phyloP scores from a whole-genome alignment of 2,329 filamentous ascomycete genomes.

The Aspergillus sp. region DNA sequence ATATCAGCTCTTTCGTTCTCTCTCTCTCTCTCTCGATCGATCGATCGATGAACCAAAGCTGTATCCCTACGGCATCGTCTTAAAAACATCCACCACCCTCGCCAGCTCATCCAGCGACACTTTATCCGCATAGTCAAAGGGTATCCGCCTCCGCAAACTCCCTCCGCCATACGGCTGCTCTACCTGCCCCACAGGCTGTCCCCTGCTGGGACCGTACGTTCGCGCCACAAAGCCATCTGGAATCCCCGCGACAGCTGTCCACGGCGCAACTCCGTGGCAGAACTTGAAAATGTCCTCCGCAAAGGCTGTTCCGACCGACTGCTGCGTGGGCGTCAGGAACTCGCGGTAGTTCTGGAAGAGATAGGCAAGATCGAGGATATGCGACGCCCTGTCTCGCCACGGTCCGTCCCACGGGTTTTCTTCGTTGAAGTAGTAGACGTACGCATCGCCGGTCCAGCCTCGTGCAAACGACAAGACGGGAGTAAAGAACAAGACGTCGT shows the following conservation, averaged over 20 bases:
- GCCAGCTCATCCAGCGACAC: conserved; percentile 17
- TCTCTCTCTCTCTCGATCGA: too few relatives aligned
- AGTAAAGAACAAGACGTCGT: conserved; percentile 40
- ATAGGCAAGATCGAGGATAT: conserved; percentile 39
- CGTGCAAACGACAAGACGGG: conserved; percentile 34
- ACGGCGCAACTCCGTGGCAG: conserved; percentile 27
- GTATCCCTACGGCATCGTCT: neutral
- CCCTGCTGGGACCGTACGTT: conserved; percentile 17
- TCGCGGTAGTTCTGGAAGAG: conserved; percentile 41
- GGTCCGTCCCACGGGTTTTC: conserved; percentile 39
- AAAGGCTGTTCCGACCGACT: conserved; percentile 21
- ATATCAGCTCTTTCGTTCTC: too few relatives aligned
- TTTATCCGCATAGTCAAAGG: conserved; percentile 15
- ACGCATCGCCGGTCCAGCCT: conserved; percentile 24
- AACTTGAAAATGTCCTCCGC: conserved; percentile 33
- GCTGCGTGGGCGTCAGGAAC: conserved; percentile 24
- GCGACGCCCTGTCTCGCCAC: conserved; percentile 31
- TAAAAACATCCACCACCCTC: conserved; percentile 10
- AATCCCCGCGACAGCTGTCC: conserved; percentile 16
- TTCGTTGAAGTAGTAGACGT: conserved; percentile 41
- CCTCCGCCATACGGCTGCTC: conserved; percentile 13
- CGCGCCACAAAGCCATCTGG: conserved; percentile 15
- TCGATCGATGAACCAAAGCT: neutral
- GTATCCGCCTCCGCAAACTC: conserved; percentile 12
- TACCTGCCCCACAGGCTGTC: conserved; percentile 5